Conservation (phyloP, 1,284 basidiomycete species). For the Cryptococcus sp. region DNA sequence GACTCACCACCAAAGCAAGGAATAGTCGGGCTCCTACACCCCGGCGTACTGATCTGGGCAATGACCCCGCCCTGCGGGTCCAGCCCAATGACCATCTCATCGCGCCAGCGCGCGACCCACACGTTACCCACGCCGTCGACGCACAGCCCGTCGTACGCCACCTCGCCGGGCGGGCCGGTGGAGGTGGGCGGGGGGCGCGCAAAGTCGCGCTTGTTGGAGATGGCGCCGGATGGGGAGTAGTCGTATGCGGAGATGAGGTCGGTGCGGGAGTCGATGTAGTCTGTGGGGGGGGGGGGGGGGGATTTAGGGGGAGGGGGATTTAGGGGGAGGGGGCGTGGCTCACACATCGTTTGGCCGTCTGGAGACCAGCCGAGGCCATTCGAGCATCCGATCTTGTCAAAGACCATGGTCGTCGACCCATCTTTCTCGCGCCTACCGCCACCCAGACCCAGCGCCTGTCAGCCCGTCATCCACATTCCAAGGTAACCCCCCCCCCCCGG, state of each 20-base stretch:
- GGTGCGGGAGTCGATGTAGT: conserved; percentile 47
- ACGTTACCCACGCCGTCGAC: conserved; percentile 45
- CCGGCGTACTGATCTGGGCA: conserved; percentile 26
- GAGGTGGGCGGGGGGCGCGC: conserved; percentile 20
- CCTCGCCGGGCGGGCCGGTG: conserved; percentile 17
- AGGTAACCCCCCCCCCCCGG: background rate
- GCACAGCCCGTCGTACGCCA: conserved; percentile 46
- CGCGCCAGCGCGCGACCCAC: conserved; percentile 48
- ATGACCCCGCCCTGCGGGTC: conserved; percentile 37
- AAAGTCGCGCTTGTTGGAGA: conserved; percentile 28
- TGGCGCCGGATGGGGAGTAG: conserved; percentile 36
- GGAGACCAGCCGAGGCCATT: conserved; percentile 49
- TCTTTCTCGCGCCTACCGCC: conserved; percentile 4
- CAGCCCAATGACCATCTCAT: conserved; percentile 41
- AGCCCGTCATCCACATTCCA: no score
- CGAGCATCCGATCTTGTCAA: conserved; percentile 34
- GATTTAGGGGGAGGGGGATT: background rate
- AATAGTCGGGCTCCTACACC: conserved; percentile 39
- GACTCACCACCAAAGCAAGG: conserved; percentile 43
- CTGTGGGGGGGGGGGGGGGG: conserved; percentile 12
- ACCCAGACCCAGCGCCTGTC: no score
- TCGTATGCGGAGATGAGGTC: conserved; percentile 32
- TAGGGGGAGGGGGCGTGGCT: conserved; percentile 3
- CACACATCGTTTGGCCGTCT: conserved; percentile 44
- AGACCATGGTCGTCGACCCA: conserved; percentile 17